Conservation (phyloP, 2,329 filamentous ascomycete genomes). For the Dryadomyces sulphureus region DNA sequence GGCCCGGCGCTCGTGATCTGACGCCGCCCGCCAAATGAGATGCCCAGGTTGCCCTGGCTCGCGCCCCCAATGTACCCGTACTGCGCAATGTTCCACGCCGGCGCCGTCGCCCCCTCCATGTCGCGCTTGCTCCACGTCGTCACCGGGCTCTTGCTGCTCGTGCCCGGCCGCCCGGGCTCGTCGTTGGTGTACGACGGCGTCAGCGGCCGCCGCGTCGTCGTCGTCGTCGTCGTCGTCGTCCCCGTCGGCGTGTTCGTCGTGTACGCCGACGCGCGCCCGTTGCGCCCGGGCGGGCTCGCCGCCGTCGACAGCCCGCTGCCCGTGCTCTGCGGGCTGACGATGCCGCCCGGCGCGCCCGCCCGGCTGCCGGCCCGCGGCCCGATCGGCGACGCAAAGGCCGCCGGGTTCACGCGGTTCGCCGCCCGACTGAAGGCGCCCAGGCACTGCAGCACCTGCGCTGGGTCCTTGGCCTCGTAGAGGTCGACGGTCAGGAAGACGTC, state of each 20-base stretch:
- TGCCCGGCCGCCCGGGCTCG: conserved; percentile 36
- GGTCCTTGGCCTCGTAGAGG: conserved; percentile 89
- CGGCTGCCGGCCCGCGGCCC: conserved; percentile 51
- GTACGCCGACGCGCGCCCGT: too few relatives aligned
- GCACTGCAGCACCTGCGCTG: conserved; percentile 88
- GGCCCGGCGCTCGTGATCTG: conserved; percentile 83
- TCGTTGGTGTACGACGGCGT: conserved; percentile 32
- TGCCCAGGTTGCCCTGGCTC: conserved; percentile 87
- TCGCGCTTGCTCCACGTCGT: conserved; percentile 84
- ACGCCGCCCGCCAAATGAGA: conserved; percentile 77
- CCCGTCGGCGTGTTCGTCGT: too few relatives aligned
- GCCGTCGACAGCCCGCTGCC: conserved; percentile 23
- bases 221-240: too few relatives aligned
- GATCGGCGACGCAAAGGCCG: conserved; percentile 58
- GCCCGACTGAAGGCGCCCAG: conserved; percentile 81
- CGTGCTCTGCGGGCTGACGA: conserved; percentile 52
- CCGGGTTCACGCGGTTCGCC: conserved; percentile 60
- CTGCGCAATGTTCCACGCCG: conserved; percentile 96
- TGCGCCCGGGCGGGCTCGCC: neutral
- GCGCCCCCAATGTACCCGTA: conserved; percentile 98
- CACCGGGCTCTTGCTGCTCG: conserved; percentile 43
- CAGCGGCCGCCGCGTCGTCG: conserved; percentile 24
- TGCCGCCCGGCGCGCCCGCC: conserved; percentile 33
- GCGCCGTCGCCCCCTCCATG: conserved; percentile 66
- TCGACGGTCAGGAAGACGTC: conserved; percentile 96